Evolutionary conservation across 2,329 filamentous ascomycete species (phyloP), one percentile per base, ranked within the genome.

Genomic region (Paraphoma sp.): DNA sequence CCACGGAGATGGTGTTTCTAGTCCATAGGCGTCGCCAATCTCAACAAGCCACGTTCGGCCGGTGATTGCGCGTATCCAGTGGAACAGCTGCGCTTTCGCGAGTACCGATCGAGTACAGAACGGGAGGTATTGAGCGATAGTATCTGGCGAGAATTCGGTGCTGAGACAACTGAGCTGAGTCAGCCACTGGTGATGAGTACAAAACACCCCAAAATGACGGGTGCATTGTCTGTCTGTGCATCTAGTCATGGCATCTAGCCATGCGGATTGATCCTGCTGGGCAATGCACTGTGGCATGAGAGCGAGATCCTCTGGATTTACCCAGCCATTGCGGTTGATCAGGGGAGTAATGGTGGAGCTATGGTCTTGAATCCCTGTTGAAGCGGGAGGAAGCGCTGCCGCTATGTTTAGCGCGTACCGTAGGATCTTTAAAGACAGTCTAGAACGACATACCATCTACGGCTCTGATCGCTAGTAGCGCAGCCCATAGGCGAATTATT

Each of bases 251-350:
- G 68, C 48, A 51, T 46, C 56, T 50, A 76, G 57, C 73, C 72
- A 76, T 40, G 48, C 23, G 33, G 68, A 63, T 45, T 58, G 67
- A 48, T 75, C 69, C 45, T 76, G 73, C 56, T 75, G 69, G 48
- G 69, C 71, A 47, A 76, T 66, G 49, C 73, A 76, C 47, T 75
- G 72, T 43, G 73, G 72, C 71, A 76, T 75, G 18, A 72, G 47
- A 57, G 54, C 17, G 45, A 75, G 54, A 53, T 73, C 68, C 62
- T 76, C 70, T 41, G 72, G 72, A 54, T 75, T 73, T n/a, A 74
- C 67, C 72, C 70, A 75, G 57, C 66, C 72, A 49, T 38, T 38
- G 33, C 33, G 33, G 33, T 38, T 38, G 33, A 38, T 6, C n/a
- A 38, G 33, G n/a, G 33, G 33, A n/a, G 10, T 38, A 2, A 38